A percentile compares a stretch with the other conserved stretches of the same genome.
Evolutionary conservation across 345 rosid genomes (phyloP).

Genomic region (Trapa incisa): DNA sequence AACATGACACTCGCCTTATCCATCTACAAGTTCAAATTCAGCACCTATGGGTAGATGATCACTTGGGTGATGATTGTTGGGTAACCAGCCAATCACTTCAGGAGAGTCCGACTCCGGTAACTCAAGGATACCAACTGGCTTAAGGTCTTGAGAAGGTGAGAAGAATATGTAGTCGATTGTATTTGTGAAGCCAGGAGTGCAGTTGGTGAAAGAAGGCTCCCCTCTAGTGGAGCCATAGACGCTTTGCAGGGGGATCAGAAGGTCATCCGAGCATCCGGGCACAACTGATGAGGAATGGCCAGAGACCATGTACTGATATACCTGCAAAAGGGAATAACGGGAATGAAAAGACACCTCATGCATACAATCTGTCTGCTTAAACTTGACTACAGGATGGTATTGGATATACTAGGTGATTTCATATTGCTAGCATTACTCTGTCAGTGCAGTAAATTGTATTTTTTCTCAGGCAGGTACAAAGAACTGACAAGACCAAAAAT

Average conservation of each 20-base stretch:
- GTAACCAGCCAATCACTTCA: constrained; percentile 55
- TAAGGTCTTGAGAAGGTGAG: constrained; percentile 44
- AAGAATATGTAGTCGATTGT: constrained; percentile 82
- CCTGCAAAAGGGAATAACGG: constrained; percentile 31
- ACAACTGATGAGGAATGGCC: constrained; percentile 25
- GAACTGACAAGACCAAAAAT: neutral
- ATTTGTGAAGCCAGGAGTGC: constrained; percentile 67
- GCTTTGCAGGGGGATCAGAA: constrained; percentile 54
- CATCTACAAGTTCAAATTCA: constrained; percentile 41
- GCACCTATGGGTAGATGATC: constrained; percentile 93
- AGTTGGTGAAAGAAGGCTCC: constrained; percentile 83
- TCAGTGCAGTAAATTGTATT: too few relatives aligned
- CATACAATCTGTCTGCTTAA: neutral
- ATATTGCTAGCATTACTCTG: neutral
- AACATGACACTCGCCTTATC: neutral
- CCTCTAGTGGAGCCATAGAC: constrained; percentile 54
- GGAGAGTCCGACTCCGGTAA: constrained; percentile 48
- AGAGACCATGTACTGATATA: constrained; percentile 60
- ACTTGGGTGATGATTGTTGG: constrained; percentile 77
- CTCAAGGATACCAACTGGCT: constrained; percentile 50
- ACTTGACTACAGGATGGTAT: neutral
- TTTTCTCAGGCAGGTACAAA: too few relatives aligned
- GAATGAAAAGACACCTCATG: neutral
- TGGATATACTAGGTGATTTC: neutral
- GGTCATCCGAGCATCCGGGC: constrained; percentile 33